These are phyloP conservation scores for Xylaria scruposa DNA, from an alignment of 495 filamentous ascomycete genomes.

Conservation along the genomic window DNA sequence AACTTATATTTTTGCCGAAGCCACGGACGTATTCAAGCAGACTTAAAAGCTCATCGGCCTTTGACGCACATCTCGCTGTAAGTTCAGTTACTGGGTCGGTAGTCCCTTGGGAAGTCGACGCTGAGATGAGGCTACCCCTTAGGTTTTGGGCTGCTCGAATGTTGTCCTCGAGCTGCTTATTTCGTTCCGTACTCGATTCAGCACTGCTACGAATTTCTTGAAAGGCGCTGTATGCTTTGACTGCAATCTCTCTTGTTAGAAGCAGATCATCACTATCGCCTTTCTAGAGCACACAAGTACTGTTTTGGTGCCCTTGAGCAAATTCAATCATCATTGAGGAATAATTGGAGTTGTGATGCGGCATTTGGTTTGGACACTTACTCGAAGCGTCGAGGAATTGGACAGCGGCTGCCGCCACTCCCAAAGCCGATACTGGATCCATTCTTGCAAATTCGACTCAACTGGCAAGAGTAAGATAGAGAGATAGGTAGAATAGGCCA, in stretches of 20 bases:
- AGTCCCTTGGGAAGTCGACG: not conserved
- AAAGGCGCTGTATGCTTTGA: conserved; percentile 2
- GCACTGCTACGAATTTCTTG: conserved; percentile 11
- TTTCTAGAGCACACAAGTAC: not conserved
- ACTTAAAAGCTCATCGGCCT: not conserved
- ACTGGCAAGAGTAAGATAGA: not conserved
- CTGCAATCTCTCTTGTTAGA: not conserved
- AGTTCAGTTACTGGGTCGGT: not conserved
- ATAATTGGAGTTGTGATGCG: not conserved
- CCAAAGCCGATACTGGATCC: conserved; percentile 8
- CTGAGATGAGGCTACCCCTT: not conserved
- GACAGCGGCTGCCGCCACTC: not conserved
- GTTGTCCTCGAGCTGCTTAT: not conserved
- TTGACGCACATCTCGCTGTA: not conserved
- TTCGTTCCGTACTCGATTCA: not conserved
- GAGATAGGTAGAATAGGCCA: not conserved
- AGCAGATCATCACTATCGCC: not conserved
- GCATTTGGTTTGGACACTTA: not conserved
- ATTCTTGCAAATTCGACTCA: not conserved
- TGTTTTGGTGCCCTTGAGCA: not conserved
- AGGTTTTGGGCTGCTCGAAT: conserved; percentile 7
- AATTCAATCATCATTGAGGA: not conserved
- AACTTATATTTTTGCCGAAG: not conserved
- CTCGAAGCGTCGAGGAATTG: conserved; percentile 17
- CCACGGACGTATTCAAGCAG: conserved; percentile 12